These are phyloP conservation scores for Lecanicillium sp. DNA, from an alignment of 2,329 filamentous ascomycete species.

Conservation along the genomic window DNA sequence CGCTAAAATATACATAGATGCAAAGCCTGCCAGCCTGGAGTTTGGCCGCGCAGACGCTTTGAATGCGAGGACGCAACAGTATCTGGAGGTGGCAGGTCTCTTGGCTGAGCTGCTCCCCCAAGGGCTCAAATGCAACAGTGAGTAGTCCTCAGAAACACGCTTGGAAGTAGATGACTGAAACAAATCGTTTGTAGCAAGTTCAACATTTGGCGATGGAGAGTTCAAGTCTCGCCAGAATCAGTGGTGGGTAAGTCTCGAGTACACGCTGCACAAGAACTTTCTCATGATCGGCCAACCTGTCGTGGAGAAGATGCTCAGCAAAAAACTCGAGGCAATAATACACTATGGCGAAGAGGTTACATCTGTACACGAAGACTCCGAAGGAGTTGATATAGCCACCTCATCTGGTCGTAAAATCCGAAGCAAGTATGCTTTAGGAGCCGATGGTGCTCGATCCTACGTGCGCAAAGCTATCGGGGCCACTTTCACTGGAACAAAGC, in stretches of 20 bases:
- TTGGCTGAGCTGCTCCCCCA: slow-evolving; percentile 30
- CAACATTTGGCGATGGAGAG: slow-evolving; percentile 35
- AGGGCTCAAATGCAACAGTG: slow-evolving; percentile 42
- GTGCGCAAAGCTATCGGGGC: slow-evolving; percentile 33
- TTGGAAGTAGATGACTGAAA: too few species aligned
- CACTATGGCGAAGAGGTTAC: slow-evolving; percentile 29
- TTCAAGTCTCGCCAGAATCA: slow-evolving; percentile 38
- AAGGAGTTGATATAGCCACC: slow-evolving; percentile 33
- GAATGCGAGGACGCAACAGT: slow-evolving; percentile 40
- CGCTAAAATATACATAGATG: slow-evolving; percentile 20
- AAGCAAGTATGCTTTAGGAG: slow-evolving; percentile 38
- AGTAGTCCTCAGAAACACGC: too few species aligned
- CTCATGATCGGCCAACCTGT: slow-evolving; percentile 42
- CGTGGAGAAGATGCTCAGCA: slow-evolving; percentile 31
- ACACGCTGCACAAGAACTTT: slow-evolving; percentile 37
- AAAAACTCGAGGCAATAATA: slow-evolving; percentile 23
- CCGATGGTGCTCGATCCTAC: slow-evolving; percentile 42
- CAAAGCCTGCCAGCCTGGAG: slow-evolving; percentile 27
- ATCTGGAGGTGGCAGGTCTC: slow-evolving; percentile 34
- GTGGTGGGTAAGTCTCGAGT: slow-evolving; percentile 38
- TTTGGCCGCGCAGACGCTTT: slow-evolving; percentile 38
- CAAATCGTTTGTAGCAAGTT: slow-evolving; percentile 27
- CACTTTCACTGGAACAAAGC: slow-evolving; percentile 35
- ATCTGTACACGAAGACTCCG: slow-evolving; percentile 47
- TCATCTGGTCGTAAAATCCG: slow-evolving; percentile 21